Evolutionary conservation across 1,139 yeast species (phyloP).

Genomic region (Trichomonascaceae sp.): DNA sequence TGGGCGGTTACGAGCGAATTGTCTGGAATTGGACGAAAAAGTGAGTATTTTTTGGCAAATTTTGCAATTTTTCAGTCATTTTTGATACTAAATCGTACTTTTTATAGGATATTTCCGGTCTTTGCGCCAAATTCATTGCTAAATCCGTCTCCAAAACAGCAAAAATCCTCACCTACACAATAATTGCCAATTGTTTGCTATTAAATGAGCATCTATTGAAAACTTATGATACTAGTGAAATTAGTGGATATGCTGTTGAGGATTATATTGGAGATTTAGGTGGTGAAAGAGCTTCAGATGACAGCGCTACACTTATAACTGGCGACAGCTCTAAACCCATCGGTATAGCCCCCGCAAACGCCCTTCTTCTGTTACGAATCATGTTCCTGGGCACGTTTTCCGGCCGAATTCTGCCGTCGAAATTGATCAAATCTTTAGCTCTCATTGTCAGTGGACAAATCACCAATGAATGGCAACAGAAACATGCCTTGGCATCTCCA

Average conservation of each 20-base stretch:
- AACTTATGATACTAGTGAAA: slow-evolving; percentile 13
- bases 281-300: neutral
- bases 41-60: too few relatives aligned
- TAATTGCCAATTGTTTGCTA: slow-evolving; percentile 23
- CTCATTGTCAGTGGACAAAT: slow-evolving; percentile 14
- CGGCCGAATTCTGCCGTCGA: slow-evolving; percentile 14
- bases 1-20: neutral
- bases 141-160: slow-evolving; percentile 8
- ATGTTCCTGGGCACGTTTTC: slow-evolving; percentile 20
- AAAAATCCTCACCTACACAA: slow-evolving; percentile 19
- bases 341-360: neutral
- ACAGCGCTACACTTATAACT: neutral
- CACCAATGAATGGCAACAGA: neutral
- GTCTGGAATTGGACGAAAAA: neutral
- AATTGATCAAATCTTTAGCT: slow-evolving; percentile 14
- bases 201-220: slow-evolving; percentile 16
- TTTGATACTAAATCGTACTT: neutral
- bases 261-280: neutral
- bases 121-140: neutral
- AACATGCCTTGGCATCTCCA: neutral
- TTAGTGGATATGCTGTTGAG: neutral
- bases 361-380: slow-evolving; percentile 16
- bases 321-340: neutral
- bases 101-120: slow-evolving; percentile 1
- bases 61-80: neutral